These are phyloP conservation scores for Phytopythium mirpurense DNA, from an alignment of 352 stramenopile genomes.

Conservation along the genomic window DNA sequence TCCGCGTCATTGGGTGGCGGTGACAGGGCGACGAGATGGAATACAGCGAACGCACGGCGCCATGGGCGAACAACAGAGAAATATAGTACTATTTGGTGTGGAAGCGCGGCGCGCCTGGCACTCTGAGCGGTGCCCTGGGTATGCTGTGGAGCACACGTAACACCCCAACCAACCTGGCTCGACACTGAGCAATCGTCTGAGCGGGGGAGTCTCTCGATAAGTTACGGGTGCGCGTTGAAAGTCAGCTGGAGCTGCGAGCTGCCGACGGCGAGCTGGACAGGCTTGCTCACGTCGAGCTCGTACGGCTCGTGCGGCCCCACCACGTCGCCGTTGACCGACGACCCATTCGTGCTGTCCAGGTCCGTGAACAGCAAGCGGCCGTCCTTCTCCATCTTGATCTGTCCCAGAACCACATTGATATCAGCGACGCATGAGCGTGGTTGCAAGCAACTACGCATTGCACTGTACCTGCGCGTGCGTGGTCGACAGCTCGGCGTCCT, in stretches of 20 bases:
- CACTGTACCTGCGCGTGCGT: conserved; percentile 76
- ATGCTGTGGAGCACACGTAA: no score
- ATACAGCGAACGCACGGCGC: not conserved
- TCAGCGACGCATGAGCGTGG: not conserved
- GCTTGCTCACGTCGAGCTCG: conserved; percentile 31
- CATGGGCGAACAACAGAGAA: conserved; percentile 3
- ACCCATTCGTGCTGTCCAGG: conserved; percentile 81
- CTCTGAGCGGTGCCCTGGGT: no score
- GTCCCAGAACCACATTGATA: not conserved
- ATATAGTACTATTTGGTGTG: conserved; percentile 46
- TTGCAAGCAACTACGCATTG: no score
- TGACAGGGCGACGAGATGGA: not conserved
- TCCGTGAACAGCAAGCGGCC: conserved; percentile 67
- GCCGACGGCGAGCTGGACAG: conserved; percentile 48
- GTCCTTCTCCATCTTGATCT: conserved; percentile 64
- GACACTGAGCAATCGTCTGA: no score
- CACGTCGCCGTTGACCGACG: conserved; percentile 48
- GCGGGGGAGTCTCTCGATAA: no score
- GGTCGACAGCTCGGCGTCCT: conserved; percentile 81
- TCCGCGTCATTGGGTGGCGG: not conserved
- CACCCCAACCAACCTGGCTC: no score
- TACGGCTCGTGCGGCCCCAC: conserved; percentile 47
- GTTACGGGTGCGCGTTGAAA: conserved; percentile 39
- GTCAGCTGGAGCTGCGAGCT: conserved; percentile 47
- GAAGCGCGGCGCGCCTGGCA: not conserved